These are phyloP conservation scores for Apiospora koreana DNA, from an alignment of 2,329 filamentous ascomycete genomes.

Conservation along the genomic window DNA sequence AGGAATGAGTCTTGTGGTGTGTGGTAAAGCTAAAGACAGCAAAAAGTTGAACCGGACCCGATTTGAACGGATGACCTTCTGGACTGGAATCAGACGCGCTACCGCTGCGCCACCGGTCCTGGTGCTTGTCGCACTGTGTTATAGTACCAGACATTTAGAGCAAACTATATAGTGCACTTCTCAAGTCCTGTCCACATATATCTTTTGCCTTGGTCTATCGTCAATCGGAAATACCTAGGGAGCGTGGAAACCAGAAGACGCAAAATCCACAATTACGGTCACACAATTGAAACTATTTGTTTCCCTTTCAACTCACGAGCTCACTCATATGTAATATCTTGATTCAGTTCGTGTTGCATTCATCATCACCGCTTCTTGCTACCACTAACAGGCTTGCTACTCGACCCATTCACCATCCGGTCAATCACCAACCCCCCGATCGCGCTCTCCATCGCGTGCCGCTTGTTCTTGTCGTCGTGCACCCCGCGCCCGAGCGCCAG, in stretches of 20 bases:
- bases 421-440: constrained; percentile 27
- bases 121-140: constrained; percentile 6
- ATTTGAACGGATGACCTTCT: constrained; percentile 8
- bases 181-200: too few species aligned
- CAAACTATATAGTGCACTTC: not conserved
- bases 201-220: not conserved
- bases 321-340: not conserved
- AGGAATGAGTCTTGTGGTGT: too few species aligned
- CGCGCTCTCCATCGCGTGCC: constrained; percentile 24
- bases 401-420: constrained; percentile 26
- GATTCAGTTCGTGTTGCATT: not conserved
- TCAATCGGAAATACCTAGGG: not conserved
- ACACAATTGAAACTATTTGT: too few species aligned
- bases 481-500: constrained; percentile 20
- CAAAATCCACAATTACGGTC: too few species aligned
- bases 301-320: too few species aligned
- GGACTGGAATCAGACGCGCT: constrained; percentile 7
- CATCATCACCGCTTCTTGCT: not conserved
- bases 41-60: constrained; percentile 5
- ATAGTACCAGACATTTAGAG: not conserved
- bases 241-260: too few species aligned
- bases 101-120: constrained; percentile 6
- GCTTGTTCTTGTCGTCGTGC: constrained; percentile 19
- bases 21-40: too few species aligned
- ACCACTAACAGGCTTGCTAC: not conserved